Percentiles rank a stretch among this genome's conserved stretches.
phyloP scores from a whole-genome alignment of 1,284 basidiomycete genomes.

The Cryptococcus sp. region DNA sequence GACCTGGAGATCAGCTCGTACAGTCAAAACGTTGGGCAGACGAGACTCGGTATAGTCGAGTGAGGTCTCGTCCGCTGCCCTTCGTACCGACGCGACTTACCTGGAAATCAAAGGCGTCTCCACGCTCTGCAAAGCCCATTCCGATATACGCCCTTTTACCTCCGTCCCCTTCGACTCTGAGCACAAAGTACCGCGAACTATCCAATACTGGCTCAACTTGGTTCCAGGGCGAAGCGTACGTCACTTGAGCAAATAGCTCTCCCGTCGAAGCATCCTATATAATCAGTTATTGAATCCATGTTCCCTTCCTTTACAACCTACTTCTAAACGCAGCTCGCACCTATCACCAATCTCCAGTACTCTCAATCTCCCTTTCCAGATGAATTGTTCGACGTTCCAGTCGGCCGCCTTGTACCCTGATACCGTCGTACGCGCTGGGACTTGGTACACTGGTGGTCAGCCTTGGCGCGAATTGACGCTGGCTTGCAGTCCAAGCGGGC shows the following conservation, averaged over 20 bases:
- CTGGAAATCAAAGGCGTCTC: conserved; percentile 85
- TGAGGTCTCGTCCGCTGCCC: no score
- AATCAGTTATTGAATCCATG: no score
- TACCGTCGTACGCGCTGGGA: conserved; percentile 45
- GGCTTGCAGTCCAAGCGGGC: no score
- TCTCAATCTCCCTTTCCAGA: conserved; percentile 49
- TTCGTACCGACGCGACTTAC: conserved; percentile 15
- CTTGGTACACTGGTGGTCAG: conserved; percentile 43
- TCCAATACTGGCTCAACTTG: conserved; percentile 93
- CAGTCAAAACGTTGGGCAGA: background rate
- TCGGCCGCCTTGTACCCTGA: conserved; percentile 48
- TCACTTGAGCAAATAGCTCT: conserved; percentile 76
- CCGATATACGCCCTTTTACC: conserved; percentile 88
- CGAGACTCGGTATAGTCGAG: background rate
- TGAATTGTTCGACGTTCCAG: conserved; percentile 47
- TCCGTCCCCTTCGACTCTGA: conserved; percentile 75
- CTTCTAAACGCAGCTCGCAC: conserved; percentile 48
- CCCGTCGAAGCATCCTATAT: conserved; percentile 41
- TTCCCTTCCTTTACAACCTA: conserved; percentile 13
- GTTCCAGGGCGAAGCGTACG: conserved; percentile 72
- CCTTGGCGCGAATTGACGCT: background rate
- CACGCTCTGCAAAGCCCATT: conserved; percentile 85
- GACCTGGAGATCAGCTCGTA: conserved; percentile 50
- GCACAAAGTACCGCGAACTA: conserved; percentile 91
- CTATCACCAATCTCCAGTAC: conserved; percentile 41